phyloP scores from a whole-genome alignment of 345 rosid species.

The Pistacia atlantica region DNA sequence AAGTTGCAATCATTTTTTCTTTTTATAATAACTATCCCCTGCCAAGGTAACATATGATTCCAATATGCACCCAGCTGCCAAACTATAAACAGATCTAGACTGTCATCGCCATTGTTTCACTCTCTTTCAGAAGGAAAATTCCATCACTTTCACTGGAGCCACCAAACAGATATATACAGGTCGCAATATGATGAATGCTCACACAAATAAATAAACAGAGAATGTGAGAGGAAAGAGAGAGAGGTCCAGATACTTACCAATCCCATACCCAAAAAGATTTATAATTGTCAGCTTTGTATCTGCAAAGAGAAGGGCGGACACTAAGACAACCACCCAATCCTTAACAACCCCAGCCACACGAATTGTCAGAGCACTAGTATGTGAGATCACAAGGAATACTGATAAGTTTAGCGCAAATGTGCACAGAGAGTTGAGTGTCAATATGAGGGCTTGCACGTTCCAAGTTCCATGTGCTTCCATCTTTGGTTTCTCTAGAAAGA shows the following conservation, averaged over 20 bases:
- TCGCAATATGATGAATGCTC: slow-evolving; percentile 5
- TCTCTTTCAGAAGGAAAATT: background rate
- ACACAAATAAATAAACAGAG: background rate
- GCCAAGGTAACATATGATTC: background rate
- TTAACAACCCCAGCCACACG: slow-evolving; percentile 99
- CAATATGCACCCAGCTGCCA: background rate
- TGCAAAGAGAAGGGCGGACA: slow-evolving; percentile 88
- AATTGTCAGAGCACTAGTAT: slow-evolving; percentile 95
- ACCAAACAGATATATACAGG: background rate
- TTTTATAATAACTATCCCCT: too few species aligned
- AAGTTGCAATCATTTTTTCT: background rate
- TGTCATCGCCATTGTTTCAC: background rate
- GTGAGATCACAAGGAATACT: slow-evolving; percentile 93
- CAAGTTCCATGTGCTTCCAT: slow-evolving; percentile 79
- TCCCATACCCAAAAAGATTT: slow-evolving; percentile 84
- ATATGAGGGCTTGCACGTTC: slow-evolving; percentile 67
- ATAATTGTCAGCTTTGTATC: slow-evolving; percentile 89
- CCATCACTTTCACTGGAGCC: background rate
- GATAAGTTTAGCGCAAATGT: slow-evolving; percentile 98
- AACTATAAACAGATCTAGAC: background rate
- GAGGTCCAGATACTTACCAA: slow-evolving; percentile 54
- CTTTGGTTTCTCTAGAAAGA: slow-evolving; percentile 87
- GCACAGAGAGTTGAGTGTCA: slow-evolving; percentile 81
- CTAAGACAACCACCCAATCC: slow-evolving; percentile 96
- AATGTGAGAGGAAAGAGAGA: background rate